phyloP scores from a whole-genome alignment of 2,329 filamentous ascomycete species.

The Passalora sequoiae region DNA sequence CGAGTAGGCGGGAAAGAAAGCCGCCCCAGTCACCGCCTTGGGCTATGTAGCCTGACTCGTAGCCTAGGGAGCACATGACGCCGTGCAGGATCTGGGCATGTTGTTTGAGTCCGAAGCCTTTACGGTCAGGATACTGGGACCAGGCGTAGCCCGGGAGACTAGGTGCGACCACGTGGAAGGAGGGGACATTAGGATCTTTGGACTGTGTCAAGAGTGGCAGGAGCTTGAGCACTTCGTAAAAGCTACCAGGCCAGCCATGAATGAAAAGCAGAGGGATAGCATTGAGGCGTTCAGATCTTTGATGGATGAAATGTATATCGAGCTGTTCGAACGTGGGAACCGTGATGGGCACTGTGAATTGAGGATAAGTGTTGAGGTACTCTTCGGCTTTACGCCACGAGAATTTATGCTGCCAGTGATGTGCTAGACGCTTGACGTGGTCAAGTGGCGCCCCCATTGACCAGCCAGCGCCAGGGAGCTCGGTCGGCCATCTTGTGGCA shows the following conservation, averaged over 20 bases:
- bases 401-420: conserved; percentile 51
- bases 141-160: conserved; percentile 45
- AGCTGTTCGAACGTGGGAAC: conserved; percentile 39
- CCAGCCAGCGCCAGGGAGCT: conserved; percentile 48
- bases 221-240: conserved; percentile 61
- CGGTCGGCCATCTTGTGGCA: conserved; percentile 36
- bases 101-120: conserved; percentile 20
- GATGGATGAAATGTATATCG: conserved; percentile 59
- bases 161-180: conserved; percentile 48
- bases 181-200: conserved; percentile 27
- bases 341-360: conserved; percentile 43
- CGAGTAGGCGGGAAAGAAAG: conserved; percentile 58
- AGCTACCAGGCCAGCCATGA: conserved; percentile 63
- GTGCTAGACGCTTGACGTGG: conserved; percentile 54
- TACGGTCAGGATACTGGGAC: conserved; percentile 29
- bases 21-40: conserved; percentile 68
- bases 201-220: conserved; percentile 41
- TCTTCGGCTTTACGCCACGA: conserved; percentile 50
- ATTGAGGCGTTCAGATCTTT: conserved; percentile 46
- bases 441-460: conserved; percentile 54
- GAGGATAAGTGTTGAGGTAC: conserved; percentile 46
- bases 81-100: conserved; percentile 47
- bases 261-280: conserved; percentile 62
- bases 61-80: conserved; percentile 65
- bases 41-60: conserved; percentile 49